Base-by-base conservation (phyloP, 2,329 filamentous ascomycete genomes). In the Stylonectria norvegica region DNA sequence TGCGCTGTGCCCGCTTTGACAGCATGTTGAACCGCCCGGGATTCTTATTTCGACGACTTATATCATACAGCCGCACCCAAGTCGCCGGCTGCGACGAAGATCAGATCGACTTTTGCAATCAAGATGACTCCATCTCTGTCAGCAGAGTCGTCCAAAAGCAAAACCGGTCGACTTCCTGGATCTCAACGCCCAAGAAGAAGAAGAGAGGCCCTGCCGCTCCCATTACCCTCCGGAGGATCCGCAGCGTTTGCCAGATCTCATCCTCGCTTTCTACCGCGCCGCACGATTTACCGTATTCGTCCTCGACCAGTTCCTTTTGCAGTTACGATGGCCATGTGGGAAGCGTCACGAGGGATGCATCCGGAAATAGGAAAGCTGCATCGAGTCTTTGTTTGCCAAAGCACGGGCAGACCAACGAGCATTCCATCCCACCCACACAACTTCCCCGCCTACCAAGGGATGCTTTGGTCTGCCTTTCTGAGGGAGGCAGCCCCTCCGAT, bases 291-390 rank as follows among this genome's bases (percentile, higher is more conserved):
- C 60, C 63, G 31, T 59, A 63, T 42, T 69, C 69, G 14, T 68
- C 71, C 17, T 62, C 50, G 2, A 36, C 62, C 32, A 70, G 65
- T 48, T 75, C 72, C 57, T 67, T 30, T 6, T 70, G 66, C 50
- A 70, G 65, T 47, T 68, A 58, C 40, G 66, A 72, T 28, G 61
- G 58, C 48, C 59, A 65, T 50, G 56, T 44, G 36, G 59, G 59
- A 38, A 55, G 55, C 38, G 47, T 60, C 38, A 56, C 52, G 42
- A 54, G 57, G 42, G 56, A 48, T 27, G 27, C 25, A 34, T 33
- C 45, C 37, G 38, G 39, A 38, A 49, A 51, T 48, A 56, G 52
- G 49, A 59, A 57, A 32, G 59, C 50, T 20, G 44, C 45, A 11
- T 42, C 58, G 11, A 54, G 56, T 43, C 62, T 65, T 62, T 66